Base-by-base conservation (phyloP, 2,329 filamentous ascomycete genomes). In the Pestalotiopsis sp. region DNA sequence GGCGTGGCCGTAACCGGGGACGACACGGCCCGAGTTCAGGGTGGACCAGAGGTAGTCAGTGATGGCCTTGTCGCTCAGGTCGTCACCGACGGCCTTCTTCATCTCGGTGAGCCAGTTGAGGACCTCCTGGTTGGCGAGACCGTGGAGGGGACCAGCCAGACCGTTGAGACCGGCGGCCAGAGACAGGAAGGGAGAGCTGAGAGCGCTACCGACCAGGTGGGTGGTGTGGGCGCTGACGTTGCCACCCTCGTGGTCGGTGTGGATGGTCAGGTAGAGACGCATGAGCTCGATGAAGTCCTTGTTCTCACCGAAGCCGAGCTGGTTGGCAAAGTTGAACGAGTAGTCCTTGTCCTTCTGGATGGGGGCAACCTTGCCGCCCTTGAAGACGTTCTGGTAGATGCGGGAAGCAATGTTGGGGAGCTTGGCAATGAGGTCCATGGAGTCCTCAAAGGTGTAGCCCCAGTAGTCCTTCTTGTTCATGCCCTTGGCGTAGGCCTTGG, bases 341-440 rank as follows among this genome's bases (percentile, higher is more conserved):
- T 98, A 99, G 83, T 99, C 96, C 93, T 98, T 96, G 87, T 98
- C 95, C 90, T 97, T 97, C 89, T 98, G 92, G 82, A 97, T 90
- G 68, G 94, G 83, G 71, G 94, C 93, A 76, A 99, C 95, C 92
- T 98, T 98, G 86, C 96, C 96, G 81, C 97, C 96, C 91, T 98
- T 98, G 94, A 97, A 99, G 83, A 98, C 92, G 84, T 99, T 99
- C 88, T 97, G 96, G 92, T 99, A 99, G 90, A 99, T 99, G 87
- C 94, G 94, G 73, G 96, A 88, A 74, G 96, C 96, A 79, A 99
- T 98, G 83, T 94, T 98, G 82, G 96, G 96, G 78, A 99, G 93
- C 92, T 98, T 98, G 81, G 96, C 96, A 82, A 99, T 99, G 83
- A 99, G 89, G 86, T 99, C 95, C 95, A 99, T 98, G 72, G 95